Evolutionary conservation across 768 basidiomycete genomes (phyloP), one percentile per base, ranked within the genome.

Genomic region (Boletus subparvulus): DNA sequence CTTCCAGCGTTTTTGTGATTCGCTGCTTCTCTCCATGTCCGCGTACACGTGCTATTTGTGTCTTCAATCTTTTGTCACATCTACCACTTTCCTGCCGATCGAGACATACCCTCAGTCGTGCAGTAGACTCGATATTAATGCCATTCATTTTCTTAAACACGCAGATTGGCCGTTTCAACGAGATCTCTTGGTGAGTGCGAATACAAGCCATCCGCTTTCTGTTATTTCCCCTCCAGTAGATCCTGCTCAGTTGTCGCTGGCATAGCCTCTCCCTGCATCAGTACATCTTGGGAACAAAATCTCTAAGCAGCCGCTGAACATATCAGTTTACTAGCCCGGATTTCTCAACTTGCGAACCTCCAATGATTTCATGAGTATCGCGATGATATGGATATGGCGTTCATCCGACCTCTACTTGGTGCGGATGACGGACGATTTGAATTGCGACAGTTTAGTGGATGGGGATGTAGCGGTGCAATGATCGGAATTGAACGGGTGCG

Each of bases 1-100:
- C n/a, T 26, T 52, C 21, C 16, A 65, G 65, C 21, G 36, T 65
- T 69, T 39, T 53, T 65, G 44, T 69, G 30, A 55, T 44, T 40
- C 8, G 3, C 40, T 55, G 17, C 21, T 30, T 49, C 14, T 33
- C 8, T 46, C 24, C 19, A 8, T 51, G 6, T 28, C 33, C 16
- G 11, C 6, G 19, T 35, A 14, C 14, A 4, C 21, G 30, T 33
- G 30, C 35, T 43, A 40, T 46, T n/a, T 26, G 24, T 55, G 30
- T 42, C 10, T 12, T 41, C 36, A 8, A 43, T 61, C 30, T 43
- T 44, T 52, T 48, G 43, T 54, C 46, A 6, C 21, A 42, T 55
- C 50, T 44, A 52, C 28, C 47, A 28, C 21, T 32, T 40, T 51
- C 32, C 28, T 21, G 17, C 26, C 43, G 14, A 53, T 47, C 33